Evolutionary conservation across 331 rosid genomes (phyloP).

Genomic region (Quercus tomentella): DNA sequence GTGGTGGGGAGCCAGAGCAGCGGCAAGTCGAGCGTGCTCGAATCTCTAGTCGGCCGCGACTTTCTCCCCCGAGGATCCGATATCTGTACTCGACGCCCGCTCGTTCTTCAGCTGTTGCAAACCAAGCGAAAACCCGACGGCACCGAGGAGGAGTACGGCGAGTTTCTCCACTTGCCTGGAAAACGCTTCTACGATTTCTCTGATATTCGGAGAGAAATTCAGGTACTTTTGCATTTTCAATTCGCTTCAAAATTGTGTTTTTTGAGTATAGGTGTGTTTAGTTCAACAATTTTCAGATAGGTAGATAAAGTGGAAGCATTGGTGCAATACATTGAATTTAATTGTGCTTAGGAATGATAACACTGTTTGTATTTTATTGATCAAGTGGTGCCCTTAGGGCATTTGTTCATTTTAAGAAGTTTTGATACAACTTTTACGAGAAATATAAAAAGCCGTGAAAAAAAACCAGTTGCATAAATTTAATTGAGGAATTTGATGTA

Average conservation of each 20-base stretch:
- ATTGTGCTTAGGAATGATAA: no score
- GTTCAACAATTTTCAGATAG: no score
- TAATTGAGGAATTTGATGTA: no score
- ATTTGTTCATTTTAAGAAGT: no score
- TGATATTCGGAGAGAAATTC: conserved; percentile 83
- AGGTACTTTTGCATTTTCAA: conserved; percentile 35
- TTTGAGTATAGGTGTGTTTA: not conserved
- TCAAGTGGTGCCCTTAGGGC: no score
- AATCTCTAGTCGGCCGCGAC: conserved; percentile 94
- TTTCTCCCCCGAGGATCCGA: conserved; percentile 91
- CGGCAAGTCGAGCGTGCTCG: conserved; percentile 99
- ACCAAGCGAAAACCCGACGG: conserved; percentile 50
- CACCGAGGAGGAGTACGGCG: conserved; percentile 73
- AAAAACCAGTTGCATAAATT: no score
- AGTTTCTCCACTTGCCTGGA: conserved; percentile 91
- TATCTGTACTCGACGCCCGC: conserved; percentile 92
- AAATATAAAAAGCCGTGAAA: no score
- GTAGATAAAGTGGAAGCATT: no score
- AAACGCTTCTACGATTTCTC: conserved; percentile 72
- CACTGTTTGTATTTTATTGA: no score
- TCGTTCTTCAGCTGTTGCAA: conserved; percentile 92
- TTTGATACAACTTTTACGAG: no score
- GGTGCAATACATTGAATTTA: no score
- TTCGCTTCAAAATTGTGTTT: not conserved
- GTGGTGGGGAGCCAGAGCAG: conserved; percentile 99